These are phyloP conservation scores for Euphrasia confusa DNA, from an alignment of 257 asterid genomes.

Conservation along the genomic window DNA sequence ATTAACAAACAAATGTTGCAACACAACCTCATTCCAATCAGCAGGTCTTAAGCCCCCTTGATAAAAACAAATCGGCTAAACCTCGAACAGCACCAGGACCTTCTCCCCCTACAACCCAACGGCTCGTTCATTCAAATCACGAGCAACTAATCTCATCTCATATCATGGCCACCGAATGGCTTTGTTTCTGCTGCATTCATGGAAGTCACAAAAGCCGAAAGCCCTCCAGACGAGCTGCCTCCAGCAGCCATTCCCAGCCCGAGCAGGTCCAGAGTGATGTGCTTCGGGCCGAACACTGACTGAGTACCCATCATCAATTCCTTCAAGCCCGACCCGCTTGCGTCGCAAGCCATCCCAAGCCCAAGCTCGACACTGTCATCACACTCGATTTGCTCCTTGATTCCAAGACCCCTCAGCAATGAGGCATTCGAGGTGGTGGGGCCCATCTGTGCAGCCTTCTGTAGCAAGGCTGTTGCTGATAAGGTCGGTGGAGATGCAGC, in stretches of 20 bases:
- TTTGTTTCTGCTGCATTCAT: constrained; percentile 49
- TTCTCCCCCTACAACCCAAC: not conserved
- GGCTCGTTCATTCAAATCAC: constrained; percentile 18
- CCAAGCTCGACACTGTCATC: constrained; percentile 54
- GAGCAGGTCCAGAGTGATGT: constrained; percentile 77
- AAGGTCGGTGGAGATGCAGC: constrained; percentile 48
- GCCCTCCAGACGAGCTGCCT: constrained; percentile 51
- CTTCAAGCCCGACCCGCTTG: constrained; percentile 53
- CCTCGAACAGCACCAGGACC: not conserved
- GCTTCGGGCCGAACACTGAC: constrained; percentile 71
- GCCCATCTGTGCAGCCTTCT: constrained; percentile 28
- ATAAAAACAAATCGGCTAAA: no score
- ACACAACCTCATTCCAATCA: no score
- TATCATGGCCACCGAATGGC: constrained; percentile 46
- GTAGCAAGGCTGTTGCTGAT: constrained; percentile 87
- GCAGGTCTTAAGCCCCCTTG: no score
- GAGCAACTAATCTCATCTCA: constrained; percentile 33
- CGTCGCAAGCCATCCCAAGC: constrained; percentile 55
- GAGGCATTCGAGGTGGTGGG: constrained; percentile 60
- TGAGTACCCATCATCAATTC: constrained; percentile 86
- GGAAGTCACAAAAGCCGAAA: constrained; percentile 65
- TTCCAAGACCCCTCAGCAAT: constrained; percentile 56
- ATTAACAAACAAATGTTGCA: no score
- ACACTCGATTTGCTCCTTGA: constrained; percentile 40
- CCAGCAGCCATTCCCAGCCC: constrained; percentile 83